Percentiles rank a stretch among this genome's conserved stretches.
Conservation (phyloP, 2,329 filamentous ascomycete species). For the Aaosphaeria arxii region DNA sequence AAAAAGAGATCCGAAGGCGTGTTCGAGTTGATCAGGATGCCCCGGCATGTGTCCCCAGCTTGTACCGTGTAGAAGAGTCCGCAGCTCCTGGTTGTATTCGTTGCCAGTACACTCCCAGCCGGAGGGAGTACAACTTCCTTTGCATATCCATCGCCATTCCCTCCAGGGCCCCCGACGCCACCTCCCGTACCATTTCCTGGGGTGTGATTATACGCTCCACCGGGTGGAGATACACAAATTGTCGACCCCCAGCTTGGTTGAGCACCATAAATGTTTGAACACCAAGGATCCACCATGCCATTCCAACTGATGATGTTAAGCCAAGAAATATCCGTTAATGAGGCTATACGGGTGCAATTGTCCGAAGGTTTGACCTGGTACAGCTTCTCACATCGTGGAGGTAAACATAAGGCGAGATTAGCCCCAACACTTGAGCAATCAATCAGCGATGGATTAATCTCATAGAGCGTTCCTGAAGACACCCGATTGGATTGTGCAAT, state of each 20-base stretch:
- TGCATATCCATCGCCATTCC: conserved; percentile 3
- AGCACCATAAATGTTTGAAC: neutral
- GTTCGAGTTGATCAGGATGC: neutral
- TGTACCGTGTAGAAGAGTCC: neutral
- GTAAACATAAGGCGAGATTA: neutral
- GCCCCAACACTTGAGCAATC: neutral
- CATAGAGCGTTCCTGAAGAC: neutral
- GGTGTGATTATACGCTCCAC: conserved; percentile 1
- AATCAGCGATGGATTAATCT: neutral
- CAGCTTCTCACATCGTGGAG: neutral
- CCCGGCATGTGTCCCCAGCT: neutral
- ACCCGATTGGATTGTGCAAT: neutral
- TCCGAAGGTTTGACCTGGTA: neutral
- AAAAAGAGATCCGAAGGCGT: conserved; percentile 1
- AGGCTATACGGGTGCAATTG: neutral
- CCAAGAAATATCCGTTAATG: neutral
- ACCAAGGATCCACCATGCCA: neutral
- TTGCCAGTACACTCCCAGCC: neutral
- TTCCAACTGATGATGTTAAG: neutral
- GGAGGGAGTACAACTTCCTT: neutral
- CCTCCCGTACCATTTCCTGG: conserved; percentile 1
- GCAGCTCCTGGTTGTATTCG: neutral
- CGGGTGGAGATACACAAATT: conserved; percentile 4
- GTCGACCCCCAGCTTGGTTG: neutral
- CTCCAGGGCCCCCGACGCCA: conserved; percentile 4